Evolutionary conservation across 2,329 filamentous ascomycete species (phyloP), one percentile per base, ranked within the genome.

Genomic region (Coniella lustricola): DNA sequence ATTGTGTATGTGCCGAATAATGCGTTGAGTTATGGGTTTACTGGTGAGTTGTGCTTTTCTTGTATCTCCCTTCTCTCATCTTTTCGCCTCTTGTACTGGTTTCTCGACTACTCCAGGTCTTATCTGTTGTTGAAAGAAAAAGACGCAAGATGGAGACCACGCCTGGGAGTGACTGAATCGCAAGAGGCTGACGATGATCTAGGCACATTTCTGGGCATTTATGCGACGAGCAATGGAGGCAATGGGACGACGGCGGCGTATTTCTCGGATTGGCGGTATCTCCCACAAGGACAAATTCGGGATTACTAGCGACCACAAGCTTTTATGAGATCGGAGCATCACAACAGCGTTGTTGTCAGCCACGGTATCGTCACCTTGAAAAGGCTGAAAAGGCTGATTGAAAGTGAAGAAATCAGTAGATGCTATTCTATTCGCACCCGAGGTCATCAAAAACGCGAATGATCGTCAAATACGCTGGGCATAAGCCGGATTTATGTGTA

Each of bases 161-260:
- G n/a, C n/a, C n/a, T n/a, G n/a, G n/a, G n/a, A n/a, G n/a, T n/a
- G 20, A 39, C 36, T 3, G 3, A 22, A 13, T 21, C 16, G 22
- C n/a, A n/a, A n/a, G n/a, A 32, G 3, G 41, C 13, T 36, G 14
- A 25, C 3, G 5, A 21, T 2, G 10, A 25, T 17, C 40, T 29
- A 67, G 75, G 75, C 1, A 68, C 69, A 1, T 60, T 79, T 17
- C 52, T 80, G 0, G 76, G 75, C 1, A 65, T 71, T 1, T 79
- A 77, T 57, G 70, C 69, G 35, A 79, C 76, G 3, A 74, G 62
- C 22, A 79, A 79, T 53, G 75, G 74, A 0, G 66, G 66, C 2
- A 58, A 64, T 10, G 69, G 66, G 2, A 64, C 56, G 2, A 68
- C 68, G 29, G 64, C 68, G 3, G 72, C 70, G 3, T 77, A 74